Base-by-base conservation (phyloP, 805 yeast genomes). In the Torulaspora indica region DNA sequence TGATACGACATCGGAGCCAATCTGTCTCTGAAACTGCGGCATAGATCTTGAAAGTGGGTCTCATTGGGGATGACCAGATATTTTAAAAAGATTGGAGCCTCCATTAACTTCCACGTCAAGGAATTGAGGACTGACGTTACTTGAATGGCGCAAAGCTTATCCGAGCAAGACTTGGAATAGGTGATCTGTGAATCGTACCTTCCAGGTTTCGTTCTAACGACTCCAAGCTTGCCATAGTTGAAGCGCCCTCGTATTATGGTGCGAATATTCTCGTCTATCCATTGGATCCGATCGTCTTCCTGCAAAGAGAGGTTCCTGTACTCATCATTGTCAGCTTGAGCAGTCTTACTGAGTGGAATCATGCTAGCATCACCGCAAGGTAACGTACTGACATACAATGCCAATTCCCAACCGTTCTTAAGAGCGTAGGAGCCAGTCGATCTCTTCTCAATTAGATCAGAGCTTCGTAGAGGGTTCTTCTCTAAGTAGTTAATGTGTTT, bases 301-400 rank as follows among this genome's bases (percentile, higher is more conserved):
- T 40, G 40, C 1, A 51, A 54, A 2, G 45, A 43, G 53, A 61
- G 49, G 5, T 46, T 35, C 8, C 48, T 47, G 9, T 48, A 50
- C 7, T 43, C 40, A 3, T 45, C 51, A 7, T 49, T 47, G 5
- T 41, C 35, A 1, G 32, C 13, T 12, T 29, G 40, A 15, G 45
- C 50, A 5, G 40, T 43, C 9, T 41, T 34, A 8, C 14, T 32
- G 12, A 67, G 45, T 2, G 63, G 52, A 24, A 72, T 73, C 78
- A 88, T 76, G 5, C 95, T 82, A 0, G 86, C 81, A 60, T 90
- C 97, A 1, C 98, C 98, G 68, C 98, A 90, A 0, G 97, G 97
- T 0, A 82, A 71, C 49, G 85, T 93, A 8, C 90, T 78, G 5
- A 85, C 68, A 48, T 78, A 82, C 50, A 88, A 58, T 0, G 80